Conservation (phyloP, 2,329 filamentous ascomycete species). For the Diplodia seriata region DNA sequence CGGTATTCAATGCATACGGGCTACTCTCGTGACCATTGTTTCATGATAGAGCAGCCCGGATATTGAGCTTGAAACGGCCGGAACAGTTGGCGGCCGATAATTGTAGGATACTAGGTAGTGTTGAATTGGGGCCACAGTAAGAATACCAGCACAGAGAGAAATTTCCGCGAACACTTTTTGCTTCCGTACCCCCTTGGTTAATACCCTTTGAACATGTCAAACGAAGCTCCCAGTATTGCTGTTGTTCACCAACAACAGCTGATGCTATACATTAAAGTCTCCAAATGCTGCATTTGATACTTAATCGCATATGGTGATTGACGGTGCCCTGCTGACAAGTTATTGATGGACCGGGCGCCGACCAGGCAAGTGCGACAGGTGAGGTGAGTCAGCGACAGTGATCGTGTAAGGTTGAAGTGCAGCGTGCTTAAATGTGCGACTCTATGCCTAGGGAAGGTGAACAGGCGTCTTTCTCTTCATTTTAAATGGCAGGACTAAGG, state of each 20-base stretch:
- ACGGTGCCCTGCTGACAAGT: not conserved
- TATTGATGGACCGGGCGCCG: not conserved
- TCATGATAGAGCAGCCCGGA: no score
- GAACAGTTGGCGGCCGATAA: no score
- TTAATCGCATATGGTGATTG: not conserved
- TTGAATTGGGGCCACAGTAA: no score
- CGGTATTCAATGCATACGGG: no score
- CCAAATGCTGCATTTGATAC: not conserved
- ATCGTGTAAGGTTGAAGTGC: no score
- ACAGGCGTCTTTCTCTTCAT: not conserved
- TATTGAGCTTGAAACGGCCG: no score
- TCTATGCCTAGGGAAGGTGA: not conserved
- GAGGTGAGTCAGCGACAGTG: no score
- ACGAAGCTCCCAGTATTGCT: not conserved
- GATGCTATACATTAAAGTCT: not conserved
- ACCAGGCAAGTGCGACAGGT: not conserved
- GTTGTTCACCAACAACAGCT: not conserved
- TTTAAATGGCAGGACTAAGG: not conserved
- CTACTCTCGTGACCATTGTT: not conserved
- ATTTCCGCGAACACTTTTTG: no score
- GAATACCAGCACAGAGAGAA: no score
- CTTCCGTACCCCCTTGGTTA: not conserved
- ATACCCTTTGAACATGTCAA: not conserved
- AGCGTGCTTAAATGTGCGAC: no score
- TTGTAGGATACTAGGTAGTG: no score